Percentiles rank a stretch among this genome's conserved stretches.
phyloP scores from a whole-genome alignment of 208 protist species.

The Trypanosoma cruzi region DNA sequence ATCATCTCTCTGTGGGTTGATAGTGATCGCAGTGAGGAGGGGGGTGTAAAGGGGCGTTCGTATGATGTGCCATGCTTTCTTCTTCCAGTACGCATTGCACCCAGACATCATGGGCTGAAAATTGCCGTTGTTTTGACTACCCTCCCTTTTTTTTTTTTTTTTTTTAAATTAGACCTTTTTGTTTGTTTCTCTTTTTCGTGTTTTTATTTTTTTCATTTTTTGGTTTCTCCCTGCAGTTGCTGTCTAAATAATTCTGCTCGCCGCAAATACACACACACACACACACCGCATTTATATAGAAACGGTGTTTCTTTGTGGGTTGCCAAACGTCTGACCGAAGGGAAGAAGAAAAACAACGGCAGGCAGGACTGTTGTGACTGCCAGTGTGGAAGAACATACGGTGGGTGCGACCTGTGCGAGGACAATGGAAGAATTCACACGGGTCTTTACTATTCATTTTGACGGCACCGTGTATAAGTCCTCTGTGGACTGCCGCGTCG shows the following conservation, averaged over 20 bases:
- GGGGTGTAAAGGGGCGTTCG: background rate
- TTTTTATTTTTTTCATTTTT: background rate
- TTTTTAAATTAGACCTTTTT: background rate
- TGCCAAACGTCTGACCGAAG: no score
- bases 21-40: constrained; percentile 4
- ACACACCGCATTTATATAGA: no score
- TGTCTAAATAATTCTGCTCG: no score
- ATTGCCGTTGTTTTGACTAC: background rate
- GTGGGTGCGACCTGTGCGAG: background rate
- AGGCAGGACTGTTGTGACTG: background rate
- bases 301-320: no score
- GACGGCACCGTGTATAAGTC: constrained; percentile 4
- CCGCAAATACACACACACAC: no score
- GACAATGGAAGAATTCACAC: background rate
- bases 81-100: no score
- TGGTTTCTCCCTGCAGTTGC: no score
- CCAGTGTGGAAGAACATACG: background rate
- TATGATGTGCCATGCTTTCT: no score
- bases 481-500: constrained; percentile 21
- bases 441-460: constrained; percentile 32
- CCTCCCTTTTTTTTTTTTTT: constrained; percentile 6
- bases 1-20: no score
- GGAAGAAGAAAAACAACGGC: background rate
- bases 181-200: background rate
- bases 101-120: background rate